Evolutionary conservation across 352 stramenopile species (phyloP).

Genomic region (Phytophthora rubi): DNA sequence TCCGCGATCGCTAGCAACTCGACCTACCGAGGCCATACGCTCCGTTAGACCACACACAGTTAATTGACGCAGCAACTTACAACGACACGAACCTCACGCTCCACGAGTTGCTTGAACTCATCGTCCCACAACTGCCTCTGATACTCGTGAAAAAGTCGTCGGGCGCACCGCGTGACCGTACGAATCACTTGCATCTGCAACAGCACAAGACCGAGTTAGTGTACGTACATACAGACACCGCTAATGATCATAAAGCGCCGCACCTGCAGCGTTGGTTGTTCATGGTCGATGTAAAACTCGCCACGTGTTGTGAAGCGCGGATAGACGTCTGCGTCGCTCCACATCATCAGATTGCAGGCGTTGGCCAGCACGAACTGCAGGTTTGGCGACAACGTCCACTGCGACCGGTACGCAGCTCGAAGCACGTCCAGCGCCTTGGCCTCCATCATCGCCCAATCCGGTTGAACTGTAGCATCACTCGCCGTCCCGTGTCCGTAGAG

Average conservation of each 20-base stretch:
- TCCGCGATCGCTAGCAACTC: slow-evolving; percentile 50
- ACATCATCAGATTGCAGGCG: slow-evolving; percentile 85
- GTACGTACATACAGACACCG: too few species aligned
- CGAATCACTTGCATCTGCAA: slow-evolving; percentile 79
- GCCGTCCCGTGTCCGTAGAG: slow-evolving; percentile 46
- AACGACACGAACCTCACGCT: slow-evolving; percentile 30
- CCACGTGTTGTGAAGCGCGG: slow-evolving; percentile 58
- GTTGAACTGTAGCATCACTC: slow-evolving; percentile 4
- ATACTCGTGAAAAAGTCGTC: slow-evolving; percentile 77
- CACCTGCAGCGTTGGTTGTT: slow-evolving; percentile 63
- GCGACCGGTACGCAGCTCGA: slow-evolving; percentile 67
- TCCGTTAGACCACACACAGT: neutral
- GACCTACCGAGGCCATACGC: slow-evolving; percentile 9
- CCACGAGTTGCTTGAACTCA: slow-evolving; percentile 53
- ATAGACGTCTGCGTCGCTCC: slow-evolving; percentile 80
- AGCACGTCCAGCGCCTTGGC: slow-evolving; percentile 54
- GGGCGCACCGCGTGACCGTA: slow-evolving; percentile 63
- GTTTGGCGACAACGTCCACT: slow-evolving; percentile 62
- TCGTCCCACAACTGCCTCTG: slow-evolving; percentile 82
- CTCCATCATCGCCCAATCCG: slow-evolving; percentile 58
- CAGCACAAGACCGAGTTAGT: neutral
- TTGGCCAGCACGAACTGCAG: slow-evolving; percentile 65
- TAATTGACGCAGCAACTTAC: neutral
- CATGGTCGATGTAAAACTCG: slow-evolving; percentile 66
- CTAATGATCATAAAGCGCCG: too few species aligned